phyloP scores from a whole-genome alignment of 371 early-diverging fungal species.

The Sporodiniella umbellata region DNA sequence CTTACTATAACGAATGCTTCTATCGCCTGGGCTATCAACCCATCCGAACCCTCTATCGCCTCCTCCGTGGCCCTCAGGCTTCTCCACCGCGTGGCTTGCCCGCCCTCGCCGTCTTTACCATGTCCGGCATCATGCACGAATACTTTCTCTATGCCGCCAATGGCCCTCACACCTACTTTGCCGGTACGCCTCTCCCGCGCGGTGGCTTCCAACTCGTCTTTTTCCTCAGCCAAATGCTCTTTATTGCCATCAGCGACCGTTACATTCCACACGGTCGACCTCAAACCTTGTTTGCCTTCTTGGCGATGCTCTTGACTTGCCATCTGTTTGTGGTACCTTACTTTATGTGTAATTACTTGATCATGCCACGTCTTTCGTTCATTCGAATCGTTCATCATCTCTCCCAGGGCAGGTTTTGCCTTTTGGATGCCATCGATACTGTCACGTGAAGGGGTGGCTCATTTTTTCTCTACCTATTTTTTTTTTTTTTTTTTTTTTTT shows the following conservation, averaged over 20 bases:
- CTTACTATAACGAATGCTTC: slow-evolving; percentile 37
- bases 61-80: slow-evolving; percentile 16
- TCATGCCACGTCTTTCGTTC: slow-evolving; percentile 18
- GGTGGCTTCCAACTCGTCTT: slow-evolving; percentile 31
- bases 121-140: slow-evolving; percentile 43
- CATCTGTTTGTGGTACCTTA: slow-evolving; percentile 26
- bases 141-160: slow-evolving; percentile 33
- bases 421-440: too few species aligned
- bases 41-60: slow-evolving; percentile 9
- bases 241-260: slow-evolving; percentile 30
- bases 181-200: slow-evolving; percentile 14
- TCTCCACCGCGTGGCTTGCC: slow-evolving; percentile 26
- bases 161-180: slow-evolving; percentile 21
- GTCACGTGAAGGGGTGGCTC: not conserved
- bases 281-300: slow-evolving; percentile 3
- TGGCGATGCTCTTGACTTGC: slow-evolving; percentile 24
- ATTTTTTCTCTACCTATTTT: not conserved
- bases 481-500: not conserved
- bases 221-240: slow-evolving; percentile 25
- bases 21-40: slow-evolving; percentile 34
- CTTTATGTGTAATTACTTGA: slow-evolving; percentile 14
- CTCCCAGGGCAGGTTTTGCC: too few species aligned
- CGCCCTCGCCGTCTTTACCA: slow-evolving; percentile 30
- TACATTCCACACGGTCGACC: too few species aligned
- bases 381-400: too few species aligned